Evolutionary conservation across 2,329 filamentous ascomycete species (phyloP), one percentile per base, ranked within the genome.

Genomic region (Colletotrichum sp.): DNA sequence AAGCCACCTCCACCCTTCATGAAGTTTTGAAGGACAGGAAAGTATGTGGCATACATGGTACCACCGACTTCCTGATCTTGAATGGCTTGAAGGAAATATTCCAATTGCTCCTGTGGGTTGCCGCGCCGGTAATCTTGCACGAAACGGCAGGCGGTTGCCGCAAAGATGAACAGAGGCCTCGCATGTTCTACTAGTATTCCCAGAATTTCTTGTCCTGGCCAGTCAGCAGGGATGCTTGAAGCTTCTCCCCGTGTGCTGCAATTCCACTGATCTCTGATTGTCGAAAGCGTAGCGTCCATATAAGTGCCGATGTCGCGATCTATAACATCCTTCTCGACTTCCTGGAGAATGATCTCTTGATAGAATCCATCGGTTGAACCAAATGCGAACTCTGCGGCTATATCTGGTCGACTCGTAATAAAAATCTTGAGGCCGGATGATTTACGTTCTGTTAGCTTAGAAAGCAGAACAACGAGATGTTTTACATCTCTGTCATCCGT

Each of bases 381-480:
- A 69, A 87, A 87, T 1, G 81, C 82, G 21, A 82, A 76, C 5
- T 80, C 80, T 60, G 85, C 81, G 2, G 81, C 81, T 8, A 83
- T 67, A 62, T 87, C 82, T 1, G 84, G 83, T 21, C 85, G 80
- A 68, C 85, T 87, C 0, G 60, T 66, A 1, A 71, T 8, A 9
- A 30, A 71, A 2, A 39, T 18, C 2, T 60, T 59, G 3, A 36
- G 6, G 8, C 12, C 15, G 6, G 2, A 39, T 3, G 15, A 10
- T 7, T 24, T 15, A 6, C 44, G 44, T 6, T 63, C 21, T 3
- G 9, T n/a, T 2, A 62, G 8, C 15, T 24, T 15, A 5, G 57
- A 39, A 2, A 65, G 21, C 13, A 57, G 18, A 10, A 18, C 7
- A 16, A 65, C 26, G 8, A 70, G 6, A 10, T 6, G 8, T n/a